Base-by-base conservation (phyloP, 331 rosid species). In the Pyracantha coccinea region DNA sequence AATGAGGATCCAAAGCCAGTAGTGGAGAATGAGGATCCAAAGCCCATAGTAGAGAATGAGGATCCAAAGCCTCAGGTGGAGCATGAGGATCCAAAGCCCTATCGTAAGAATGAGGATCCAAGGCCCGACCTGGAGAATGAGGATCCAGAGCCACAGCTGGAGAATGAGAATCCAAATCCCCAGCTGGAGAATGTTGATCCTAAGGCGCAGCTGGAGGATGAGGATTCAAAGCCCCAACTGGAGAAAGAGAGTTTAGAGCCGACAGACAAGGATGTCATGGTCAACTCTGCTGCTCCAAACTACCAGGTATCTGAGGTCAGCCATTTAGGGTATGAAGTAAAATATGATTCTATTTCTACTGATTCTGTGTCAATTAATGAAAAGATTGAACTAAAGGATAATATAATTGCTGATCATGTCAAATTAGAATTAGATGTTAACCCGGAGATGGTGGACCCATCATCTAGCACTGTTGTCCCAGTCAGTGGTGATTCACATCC, bases 271-370 rank as follows among this genome's bases (percentile, higher is more conserved):
- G 89, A 82, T 86, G 81, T 53, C 85, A 55, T 69, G 84, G 87
- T 83, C 83, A 23, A 76, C 84, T 45, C 84, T 77, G 80, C 97
- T 86, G 81, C 87, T 65, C 78, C 93, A 21, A 81, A 86, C 88
- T 76, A 85, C 91, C 98, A 95, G 98, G 99, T 95, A 90, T 88
- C 91, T 92, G 99, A 95, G 96, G 97, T 95, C 97, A 79, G 91
- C 97, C 93, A 89, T 84, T 85, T 89, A 85, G 97, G 97, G 92
- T 86, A 85, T 86, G 91, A 89, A 88, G 92, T 95, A 90, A 95
- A 84, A 89, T 89, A 88, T 90, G 99, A 95, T 92, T 92, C 96
- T 92, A 86, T 95, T 90, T 92, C 97, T 95, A 85, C 90, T 95
- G 99, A 90, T 92, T 87, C 90, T 90, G 83, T 92, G 87, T 90